phyloP scores from a whole-genome alignment of 257 asterid genomes.

The Solanum neorickii region DNA sequence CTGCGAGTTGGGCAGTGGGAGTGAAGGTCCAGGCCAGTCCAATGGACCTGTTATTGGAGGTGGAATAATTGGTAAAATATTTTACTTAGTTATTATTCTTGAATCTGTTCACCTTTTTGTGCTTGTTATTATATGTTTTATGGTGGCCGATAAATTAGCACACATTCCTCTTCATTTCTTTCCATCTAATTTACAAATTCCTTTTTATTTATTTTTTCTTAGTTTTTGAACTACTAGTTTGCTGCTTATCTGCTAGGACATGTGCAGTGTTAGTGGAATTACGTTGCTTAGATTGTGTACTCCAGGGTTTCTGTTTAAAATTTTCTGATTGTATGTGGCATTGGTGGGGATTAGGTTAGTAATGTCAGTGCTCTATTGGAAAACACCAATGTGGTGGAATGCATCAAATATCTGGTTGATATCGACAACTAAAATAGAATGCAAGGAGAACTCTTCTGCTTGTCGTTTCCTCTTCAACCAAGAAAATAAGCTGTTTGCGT shows the following conservation, averaged over 20 bases:
- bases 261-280: background rate
- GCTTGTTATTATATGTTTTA: background rate
- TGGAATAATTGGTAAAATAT: constrained; percentile 44
- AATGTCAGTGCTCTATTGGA: background rate
- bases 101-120: background rate
- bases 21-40: constrained; percentile 55
- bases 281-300: background rate
- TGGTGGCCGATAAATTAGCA: background rate
- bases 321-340: background rate
- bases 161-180: background rate
- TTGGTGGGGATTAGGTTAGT: background rate
- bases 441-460: background rate
- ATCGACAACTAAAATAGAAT: background rate
- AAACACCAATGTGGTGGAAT: background rate
- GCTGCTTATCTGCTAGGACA: background rate
- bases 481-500: background rate
- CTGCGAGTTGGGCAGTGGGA: constrained; percentile 94
- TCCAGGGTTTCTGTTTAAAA: background rate
- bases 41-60: constrained; percentile 82
- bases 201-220: background rate
- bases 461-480: background rate
- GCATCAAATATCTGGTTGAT: background rate
- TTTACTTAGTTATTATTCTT: background rate
- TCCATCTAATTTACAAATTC: background rate
- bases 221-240: background rate